Base-by-base conservation (phyloP, 2,329 filamentous ascomycete genomes). In the Microdochium bolleyi region DNA sequence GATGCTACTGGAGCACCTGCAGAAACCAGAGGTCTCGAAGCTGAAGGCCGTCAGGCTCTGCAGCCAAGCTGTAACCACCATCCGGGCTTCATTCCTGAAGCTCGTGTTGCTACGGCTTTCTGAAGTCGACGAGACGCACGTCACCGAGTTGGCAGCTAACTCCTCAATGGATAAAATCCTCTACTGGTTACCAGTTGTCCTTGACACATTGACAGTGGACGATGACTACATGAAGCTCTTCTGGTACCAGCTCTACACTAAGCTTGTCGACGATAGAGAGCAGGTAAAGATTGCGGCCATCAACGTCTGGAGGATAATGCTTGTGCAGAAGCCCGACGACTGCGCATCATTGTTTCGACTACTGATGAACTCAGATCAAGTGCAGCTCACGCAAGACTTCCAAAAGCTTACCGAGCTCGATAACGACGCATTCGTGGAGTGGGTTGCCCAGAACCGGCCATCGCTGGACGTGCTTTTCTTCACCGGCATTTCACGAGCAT, bases 161-260 rank as follows among this genome's bases (percentile, higher is more conserved):
- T 73, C 79, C 1, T 90, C 95, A 54, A 81, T 99, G 68, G 80
- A 89, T 55, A 92, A 91, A 64, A 82, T 99, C 61, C 83, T 89
- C 0, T 97, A 96, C 67, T 99, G 94, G 94, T 94, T 97, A 66
- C 91, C 89, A 21, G 88, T 96, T 19, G 83, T 99, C 16, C 74
- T 99, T 16, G 85, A 85, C 2, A 83, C 86, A 3, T 83, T 94
- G 16, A 87, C 88, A 2, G 77, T 81, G 7, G 90, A 96, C 48
- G 83, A 88, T n/a, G 85, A 89, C 10, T 88, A 89, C 62, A 80
- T 96, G 62, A 87, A 87, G 57, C 77, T 96, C 32, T 82, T 97
- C 44, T 96, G 91, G 76, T 97, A 96, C 62, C 83, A 96, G 55
- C 82, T 99, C 2, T 99, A 97, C 66, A 85, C 85, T 8, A 95